Base-by-base conservation (phyloP, 306 rosid species). In the Prunus mume region DNA sequence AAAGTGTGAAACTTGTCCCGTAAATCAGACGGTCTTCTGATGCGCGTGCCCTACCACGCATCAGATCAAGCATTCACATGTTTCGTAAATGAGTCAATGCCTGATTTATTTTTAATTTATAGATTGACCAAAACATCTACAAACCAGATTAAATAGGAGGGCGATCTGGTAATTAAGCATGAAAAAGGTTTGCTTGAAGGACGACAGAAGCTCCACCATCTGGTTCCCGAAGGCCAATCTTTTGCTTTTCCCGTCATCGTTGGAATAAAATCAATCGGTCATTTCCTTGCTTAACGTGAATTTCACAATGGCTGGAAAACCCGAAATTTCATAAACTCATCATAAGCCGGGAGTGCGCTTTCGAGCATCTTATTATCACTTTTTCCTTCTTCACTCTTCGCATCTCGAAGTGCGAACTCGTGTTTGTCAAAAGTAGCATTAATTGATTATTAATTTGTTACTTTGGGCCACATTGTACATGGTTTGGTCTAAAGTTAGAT, bases 381-480 rank as follows among this genome's bases (percentile, higher is more conserved):
- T 32, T 32, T 32, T 5, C 38, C 38, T 32, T 32, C 7, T 32
- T 32, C 38, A 32, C 4, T 32, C 38, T 32, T 32, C 38, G 5
- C 38, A 32, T 32, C 38, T 28, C 20, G 11, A 62, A 62, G 15
- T 27, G 43, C 28, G 28, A 19, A 3, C 38, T 15, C 6, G 24
- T 57, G 66, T 41, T 25, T 25, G 24, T 72, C 3, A 9, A 72
- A 72, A 72, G 67, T 19, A 57, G 55, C 75, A 71, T 7, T 9
- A 54, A 54, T 54, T 30, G 6, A 72, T 41, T 38, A 14, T 72
- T 41, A 34, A 60, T 34, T 32, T 13, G 28, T 54, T 54, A 55
- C 75, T 34, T 71, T 54, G 65, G 32, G 47, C 5, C 20, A 43
- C 20, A 54, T 71, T 1, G 41, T 38, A 32, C 38, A 32, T 41